Evolutionary conservation across 371 early-diverging fungal species (phyloP), one percentile per base, ranked within the genome.

Genomic region (Nematocida minor): DNA sequence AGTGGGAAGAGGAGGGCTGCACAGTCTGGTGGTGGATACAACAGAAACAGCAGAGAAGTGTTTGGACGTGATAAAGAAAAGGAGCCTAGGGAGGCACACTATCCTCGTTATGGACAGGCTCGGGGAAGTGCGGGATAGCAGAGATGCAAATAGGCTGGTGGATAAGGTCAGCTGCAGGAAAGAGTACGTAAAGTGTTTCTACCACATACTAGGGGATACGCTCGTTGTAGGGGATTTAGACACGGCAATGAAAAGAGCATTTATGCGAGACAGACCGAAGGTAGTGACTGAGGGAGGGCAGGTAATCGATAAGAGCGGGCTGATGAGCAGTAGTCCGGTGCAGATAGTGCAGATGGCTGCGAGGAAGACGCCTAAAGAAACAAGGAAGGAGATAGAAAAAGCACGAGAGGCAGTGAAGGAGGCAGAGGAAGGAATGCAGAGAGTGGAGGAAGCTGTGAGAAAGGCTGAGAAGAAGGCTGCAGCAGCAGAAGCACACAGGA

Each of bases 281-380:
- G 95, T 96, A 0, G 99, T 99, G 0, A 97, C 96, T 0, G 80
- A 96, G 64, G 92, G 91, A 67, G 99, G 99, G 2, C 89, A 94
- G 74, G 80, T 98, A 51, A 92, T 98, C 78, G 98, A 98, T 67
- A 89, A 88, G 36, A 90, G 91, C 0, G 98, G 99, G 80, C 90
- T 96, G 4, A 94, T 99, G 95, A 80, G 69, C 22, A 55, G 60
- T 18, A 71, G 57, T n/a, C n/a, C 40, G 11, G 69, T 68, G 14
- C n/a, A 44, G 4, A 2, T 31, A 2, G 46, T 49, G 4, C 16
- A 6, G n/a, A 57, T 53, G 22, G 55, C 62, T 29, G 29, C 89
- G 36, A 87, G 88, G 20, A 84, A 87, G 20, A 82, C 83, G 0
- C 87, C 87, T 1, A 79, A 84, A 25, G 87, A 85, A 27, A 83